phyloP scores from a whole-genome alignment of 2,329 filamentous ascomycete species.

The Fusarium piperis region DNA sequence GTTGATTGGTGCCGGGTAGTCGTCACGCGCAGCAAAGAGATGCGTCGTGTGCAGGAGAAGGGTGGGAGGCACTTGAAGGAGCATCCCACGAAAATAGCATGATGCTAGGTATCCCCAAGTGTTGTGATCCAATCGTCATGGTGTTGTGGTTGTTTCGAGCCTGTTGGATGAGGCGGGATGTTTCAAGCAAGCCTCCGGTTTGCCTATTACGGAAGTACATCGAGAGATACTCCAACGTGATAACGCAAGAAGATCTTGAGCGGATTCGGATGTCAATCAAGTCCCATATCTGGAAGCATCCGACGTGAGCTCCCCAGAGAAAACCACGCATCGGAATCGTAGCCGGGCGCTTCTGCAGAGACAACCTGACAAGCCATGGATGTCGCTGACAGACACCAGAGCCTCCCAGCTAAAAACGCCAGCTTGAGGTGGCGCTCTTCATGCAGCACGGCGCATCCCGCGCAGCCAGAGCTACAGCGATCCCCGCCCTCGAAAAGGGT shows the following conservation, averaged over 20 bases:
- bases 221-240: conserved; percentile 2
- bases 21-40: conserved; percentile 15
- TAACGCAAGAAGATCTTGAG: background rate
- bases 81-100: background rate
- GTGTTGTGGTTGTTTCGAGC: conserved; percentile 10
- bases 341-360: conserved; percentile 1
- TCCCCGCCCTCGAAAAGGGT: conserved; percentile 28
- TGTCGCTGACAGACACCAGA: conserved; percentile 2
- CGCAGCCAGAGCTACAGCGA: conserved; percentile 25
- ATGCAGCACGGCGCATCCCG: conserved; percentile 40
- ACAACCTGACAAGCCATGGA: conserved; percentile 13
- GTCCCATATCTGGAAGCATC: background rate
- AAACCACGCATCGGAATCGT: conserved; percentile 23
- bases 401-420: conserved; percentile 13
- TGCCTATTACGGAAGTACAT: conserved; percentile 21
- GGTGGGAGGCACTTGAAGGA: conserved; percentile 2
- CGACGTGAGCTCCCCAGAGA: conserved; percentile 8
- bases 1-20: conserved; percentile 27
- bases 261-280: background rate
- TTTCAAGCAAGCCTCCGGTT: conserved; percentile 12
- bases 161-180: conserved; percentile 5
- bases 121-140: conserved; percentile 11
- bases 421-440: conserved; percentile 24
- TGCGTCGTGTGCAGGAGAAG: background rate
- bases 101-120: background rate